phyloP scores from a whole-genome alignment of 1,284 basidiomycete genomes.

The Athelia psychrophila region DNA sequence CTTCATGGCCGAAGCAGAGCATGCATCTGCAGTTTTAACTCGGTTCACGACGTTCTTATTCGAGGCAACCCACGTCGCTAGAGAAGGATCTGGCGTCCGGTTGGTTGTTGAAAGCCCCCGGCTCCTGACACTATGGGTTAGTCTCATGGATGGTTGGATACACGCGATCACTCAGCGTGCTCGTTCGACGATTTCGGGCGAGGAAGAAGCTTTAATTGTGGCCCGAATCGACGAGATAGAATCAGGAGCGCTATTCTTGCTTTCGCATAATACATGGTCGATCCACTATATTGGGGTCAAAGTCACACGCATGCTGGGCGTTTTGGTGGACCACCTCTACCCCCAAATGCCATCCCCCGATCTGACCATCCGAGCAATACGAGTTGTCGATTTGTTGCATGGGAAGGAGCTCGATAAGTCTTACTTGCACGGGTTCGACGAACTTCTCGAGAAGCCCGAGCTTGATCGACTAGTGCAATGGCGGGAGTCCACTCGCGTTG shows the following conservation, averaged over 20 bases:
- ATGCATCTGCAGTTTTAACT: conserved; percentile 63
- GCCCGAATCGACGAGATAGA: conserved; percentile 61
- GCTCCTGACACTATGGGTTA: conserved; percentile 74
- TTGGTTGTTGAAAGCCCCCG: conserved; percentile 63
- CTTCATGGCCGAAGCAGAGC: conserved; percentile 62
- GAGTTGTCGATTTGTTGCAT: conserved; percentile 50
- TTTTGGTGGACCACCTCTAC: conserved; percentile 41
- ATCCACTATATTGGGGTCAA: conserved; percentile 60
- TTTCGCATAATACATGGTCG: conserved; percentile 56
- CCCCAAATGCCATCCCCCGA: conserved; percentile 26
- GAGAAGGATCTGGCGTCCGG: conserved; percentile 63
- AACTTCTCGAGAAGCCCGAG: conserved; percentile 59
- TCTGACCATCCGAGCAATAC: conserved; percentile 24
- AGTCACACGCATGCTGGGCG: conserved; percentile 51
- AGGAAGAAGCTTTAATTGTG: conserved; percentile 35
- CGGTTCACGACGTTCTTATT: conserved; percentile 80
- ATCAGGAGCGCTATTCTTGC: conserved; percentile 74
- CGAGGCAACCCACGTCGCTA: conserved; percentile 63
- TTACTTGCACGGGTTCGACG: conserved; percentile 62
- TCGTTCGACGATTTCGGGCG: conserved; percentile 36
- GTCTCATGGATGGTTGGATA: conserved; percentile 72
- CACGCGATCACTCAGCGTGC: conserved; percentile 40
- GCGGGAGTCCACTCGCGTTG: conserved; percentile 49
- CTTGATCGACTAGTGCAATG: conserved; percentile 60
- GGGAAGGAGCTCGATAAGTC: conserved; percentile 38